A percentile compares a stretch with the other conserved stretches of the same genome.
These are phyloP conservation scores for Cryphonectria carpinicola DNA, from an alignment of 2,329 filamentous ascomycete species.

Conservation along the genomic window DNA sequence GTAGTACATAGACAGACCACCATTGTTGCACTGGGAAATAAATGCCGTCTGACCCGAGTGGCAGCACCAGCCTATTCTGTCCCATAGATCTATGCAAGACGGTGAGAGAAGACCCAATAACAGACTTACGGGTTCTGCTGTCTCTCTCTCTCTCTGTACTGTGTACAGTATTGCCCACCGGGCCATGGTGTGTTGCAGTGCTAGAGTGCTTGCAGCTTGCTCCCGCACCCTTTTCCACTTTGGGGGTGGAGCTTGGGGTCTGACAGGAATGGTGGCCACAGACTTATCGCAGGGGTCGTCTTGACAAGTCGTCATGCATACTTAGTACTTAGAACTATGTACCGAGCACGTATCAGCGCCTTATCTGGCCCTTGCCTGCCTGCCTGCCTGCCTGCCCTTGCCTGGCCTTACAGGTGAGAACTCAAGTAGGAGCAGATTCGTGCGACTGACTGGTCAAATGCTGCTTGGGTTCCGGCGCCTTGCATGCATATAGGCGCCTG, in stretches of 20 bases:
- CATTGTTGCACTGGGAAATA: neutral
- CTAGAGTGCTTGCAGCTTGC: slow-evolving; percentile 26
- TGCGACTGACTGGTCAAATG: neutral
- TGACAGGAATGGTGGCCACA: neutral
- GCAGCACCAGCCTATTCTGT: neutral
- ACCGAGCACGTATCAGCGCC: neutral
- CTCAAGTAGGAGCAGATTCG: neutral
- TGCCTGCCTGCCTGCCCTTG: neutral
- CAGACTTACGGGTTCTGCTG: neutral
- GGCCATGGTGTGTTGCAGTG: neutral
- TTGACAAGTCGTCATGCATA: slow-evolving; percentile 10
- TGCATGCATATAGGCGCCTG: neutral
- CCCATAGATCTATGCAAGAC: neutral
- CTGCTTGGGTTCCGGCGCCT: no score
- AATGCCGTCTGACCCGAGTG: neutral
- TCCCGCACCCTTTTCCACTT: slow-evolving; percentile 14
- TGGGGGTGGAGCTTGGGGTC: slow-evolving; percentile 14
- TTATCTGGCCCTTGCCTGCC: slow-evolving; percentile 8
- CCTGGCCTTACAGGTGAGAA: neutral
- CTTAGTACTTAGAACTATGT: neutral
- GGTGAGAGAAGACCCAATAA: neutral
- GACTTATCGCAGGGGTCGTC: slow-evolving; percentile 7
- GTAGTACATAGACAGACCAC: no score
- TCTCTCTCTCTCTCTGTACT: neutral
- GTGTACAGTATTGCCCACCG: neutral